Evolutionary conservation across 164 flowering plant species (phyloP).

Genomic region (Hamamelis virginiana): DNA sequence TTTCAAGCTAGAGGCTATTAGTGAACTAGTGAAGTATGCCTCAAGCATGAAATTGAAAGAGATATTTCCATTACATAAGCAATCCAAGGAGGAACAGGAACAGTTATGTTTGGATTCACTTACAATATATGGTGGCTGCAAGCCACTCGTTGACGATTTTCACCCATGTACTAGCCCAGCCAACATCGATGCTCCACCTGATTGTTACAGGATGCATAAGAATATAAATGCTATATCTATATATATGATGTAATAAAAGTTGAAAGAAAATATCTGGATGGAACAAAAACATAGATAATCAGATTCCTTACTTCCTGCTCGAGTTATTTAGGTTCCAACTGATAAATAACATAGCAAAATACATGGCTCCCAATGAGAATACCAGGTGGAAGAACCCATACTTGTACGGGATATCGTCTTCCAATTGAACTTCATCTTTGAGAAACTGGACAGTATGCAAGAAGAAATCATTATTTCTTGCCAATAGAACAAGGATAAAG

Average conservation of each 20-base stretch:
- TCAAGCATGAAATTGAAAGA: background rate
- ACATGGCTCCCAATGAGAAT: constrained; percentile 89
- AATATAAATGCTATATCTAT: background rate
- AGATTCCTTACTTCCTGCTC: constrained; percentile 51
- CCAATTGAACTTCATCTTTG: constrained; percentile 46
- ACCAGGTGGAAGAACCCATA: constrained; percentile 86
- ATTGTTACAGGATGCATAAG: constrained; percentile 1
- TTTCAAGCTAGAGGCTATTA: too few relatives aligned
- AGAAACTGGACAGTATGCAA: constrained; percentile 48
- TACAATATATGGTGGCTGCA: constrained; percentile 81
- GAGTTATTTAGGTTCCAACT: constrained; percentile 77
- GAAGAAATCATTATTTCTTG: constrained; percentile 1
- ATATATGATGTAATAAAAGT: background rate
- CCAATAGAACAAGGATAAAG: background rate
- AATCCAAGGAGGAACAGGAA: background rate
- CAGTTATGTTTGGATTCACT: constrained; percentile 21
- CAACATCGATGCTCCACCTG: constrained; percentile 97
- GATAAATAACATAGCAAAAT: constrained; percentile 91
- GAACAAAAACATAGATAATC: background rate
- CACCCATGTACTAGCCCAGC: constrained; percentile 98
- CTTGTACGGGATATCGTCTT: constrained; percentile 77
- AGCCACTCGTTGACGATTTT: constrained; percentile 91
- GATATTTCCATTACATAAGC: background rate
- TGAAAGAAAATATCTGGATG: background rate
- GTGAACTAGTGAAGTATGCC: too few relatives aligned